Evolutionary conservation across 805 yeast species (phyloP), one percentile per base, ranked within the genome.

Genomic region (Candida silvicultrix): DNA sequence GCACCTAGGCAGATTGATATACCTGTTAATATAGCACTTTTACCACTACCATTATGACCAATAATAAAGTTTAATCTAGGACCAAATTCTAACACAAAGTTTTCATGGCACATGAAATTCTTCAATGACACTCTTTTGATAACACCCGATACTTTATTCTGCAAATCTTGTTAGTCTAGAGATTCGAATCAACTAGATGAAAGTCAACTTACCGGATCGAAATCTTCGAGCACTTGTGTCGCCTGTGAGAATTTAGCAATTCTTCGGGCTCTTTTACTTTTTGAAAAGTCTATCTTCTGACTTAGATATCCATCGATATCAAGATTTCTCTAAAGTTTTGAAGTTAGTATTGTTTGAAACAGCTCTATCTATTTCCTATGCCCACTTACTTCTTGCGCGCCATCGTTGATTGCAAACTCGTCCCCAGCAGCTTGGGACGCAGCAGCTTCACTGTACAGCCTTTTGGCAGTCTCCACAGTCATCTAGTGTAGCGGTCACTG

Each of bases 21-120:
- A 0, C 96, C 97, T 0, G 97, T 89, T 48, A 90, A 67, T 18
- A 90, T 75, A 1, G 97, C 95, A 59, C 88, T 78, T 59, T 90
- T 90, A 28, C 98, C 98, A 35, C 90, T 81, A 2, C 98, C 98
- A 58, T 90, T 90, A 46, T 84, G 73, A 19, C 98, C 98, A 36
- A 87, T 83, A 46, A 90, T 87, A 59, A 90, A 85, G 62, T 90
- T 90, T 54, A 90, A 72, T 45, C 82, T 78, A 0, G 92, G 89
- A 2, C 94, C 94, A 29, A 90, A 73, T 3, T 74, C 76, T 9
- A 94, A 66, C 46, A 80, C 81, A 57, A 94, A 87, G 45, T 86
- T 78, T 41, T 80, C 83, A 60, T 94, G 99, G 53, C 95, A 89
- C 96, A 89, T 89, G 62, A 89, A 89, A 66, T 89, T 88, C 49